Evolutionary conservation across 2,329 filamentous ascomycete genomes (phyloP), one percentile per base, ranked within the genome.

Genomic region (Graphium sp.): DNA sequence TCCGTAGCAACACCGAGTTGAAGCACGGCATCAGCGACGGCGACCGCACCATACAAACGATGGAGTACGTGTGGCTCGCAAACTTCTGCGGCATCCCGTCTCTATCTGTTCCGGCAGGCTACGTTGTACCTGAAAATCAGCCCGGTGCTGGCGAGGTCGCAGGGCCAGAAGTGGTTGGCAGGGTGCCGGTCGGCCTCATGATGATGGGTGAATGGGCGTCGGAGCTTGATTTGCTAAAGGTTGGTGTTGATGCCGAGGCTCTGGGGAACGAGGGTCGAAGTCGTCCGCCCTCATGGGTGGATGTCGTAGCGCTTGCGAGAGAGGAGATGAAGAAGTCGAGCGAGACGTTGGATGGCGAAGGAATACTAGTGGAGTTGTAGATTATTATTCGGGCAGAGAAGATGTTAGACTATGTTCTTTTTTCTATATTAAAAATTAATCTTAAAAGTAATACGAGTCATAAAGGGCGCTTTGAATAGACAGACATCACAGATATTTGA

Each of bases 111-210:
- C 60, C 60, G 1, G 55, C 50, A 0, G 60, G 60, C 2, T 63
- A 57, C 14, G 50, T 55, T 0, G 41, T 48, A 9, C 55, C 58
- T 0, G 46, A 52, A 6, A 48, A 47, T 0, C 34, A 35, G 11
- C 37, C 41, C 4, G 37, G 34, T 4, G 50, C 43, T 0, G 50
- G 49, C 0, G 35, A 41, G 2, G 39, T 55, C 1, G 48, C 45
- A 2, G 44, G 41, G 2, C 42, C 42, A 18, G 43, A 49, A 7
- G 49, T 43, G 0, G 37, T 39, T 13, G 59, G 53, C 0, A 56
- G 54, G 34, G 46, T 68, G 0, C 62, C 64, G 0, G 51, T 68
- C 4, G 64, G 64, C 2, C 39, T 69, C 18, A 68, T 69, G 63
- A 62, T 55, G 2, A 61, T 56, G 26, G 62, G 58, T 1, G 64